Conservation (phyloP, 345 rosid genomes). For the Crucihimalaya himalaica region DNA sequence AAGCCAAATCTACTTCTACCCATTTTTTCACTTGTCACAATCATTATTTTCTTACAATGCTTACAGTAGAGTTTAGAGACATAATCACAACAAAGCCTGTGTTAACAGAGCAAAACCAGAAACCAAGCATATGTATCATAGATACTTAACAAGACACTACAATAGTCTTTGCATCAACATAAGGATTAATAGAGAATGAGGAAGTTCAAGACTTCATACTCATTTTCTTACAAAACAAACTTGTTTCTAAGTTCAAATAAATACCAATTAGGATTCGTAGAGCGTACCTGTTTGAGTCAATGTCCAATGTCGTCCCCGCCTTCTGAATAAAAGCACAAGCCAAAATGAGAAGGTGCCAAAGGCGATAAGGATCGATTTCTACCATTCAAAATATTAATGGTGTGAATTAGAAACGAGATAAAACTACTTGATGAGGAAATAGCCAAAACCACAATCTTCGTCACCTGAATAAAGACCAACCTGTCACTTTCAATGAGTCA, state of each 20-base stretch:
- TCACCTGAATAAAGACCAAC: slow-evolving; percentile 38
- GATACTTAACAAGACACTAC: neutral
- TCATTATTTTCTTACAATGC: slow-evolving; percentile 16
- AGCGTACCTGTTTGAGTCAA: slow-evolving; percentile 33
- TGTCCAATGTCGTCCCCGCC: slow-evolving; percentile 27
- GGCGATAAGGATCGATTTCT: slow-evolving; percentile 51
- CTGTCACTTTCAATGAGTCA: slow-evolving; percentile 40
- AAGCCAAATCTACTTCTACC: slow-evolving; percentile 15
- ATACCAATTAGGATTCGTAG: neutral
- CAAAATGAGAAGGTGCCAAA: slow-evolving; percentile 28
- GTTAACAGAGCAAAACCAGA: neutral
- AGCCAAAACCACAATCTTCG: slow-evolving; percentile 39
- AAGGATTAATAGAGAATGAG: neutral
- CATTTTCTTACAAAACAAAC: neutral
- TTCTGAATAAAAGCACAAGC: slow-evolving; percentile 32
- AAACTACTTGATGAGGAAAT: slow-evolving; percentile 33
- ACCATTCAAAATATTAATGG: slow-evolving; percentile 51
- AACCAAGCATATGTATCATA: neutral
- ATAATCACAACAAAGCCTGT: slow-evolving; percentile 20
- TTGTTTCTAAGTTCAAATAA: neutral
- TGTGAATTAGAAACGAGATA: slow-evolving; percentile 28
- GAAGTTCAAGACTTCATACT: neutral
- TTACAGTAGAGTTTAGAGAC: slow-evolving; percentile 17
- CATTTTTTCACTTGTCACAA: neutral
- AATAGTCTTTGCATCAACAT: neutral